phyloP scores from a whole-genome alignment of 2,329 filamentous ascomycete species.

The Sclerotinia sclerotiorum region DNA sequence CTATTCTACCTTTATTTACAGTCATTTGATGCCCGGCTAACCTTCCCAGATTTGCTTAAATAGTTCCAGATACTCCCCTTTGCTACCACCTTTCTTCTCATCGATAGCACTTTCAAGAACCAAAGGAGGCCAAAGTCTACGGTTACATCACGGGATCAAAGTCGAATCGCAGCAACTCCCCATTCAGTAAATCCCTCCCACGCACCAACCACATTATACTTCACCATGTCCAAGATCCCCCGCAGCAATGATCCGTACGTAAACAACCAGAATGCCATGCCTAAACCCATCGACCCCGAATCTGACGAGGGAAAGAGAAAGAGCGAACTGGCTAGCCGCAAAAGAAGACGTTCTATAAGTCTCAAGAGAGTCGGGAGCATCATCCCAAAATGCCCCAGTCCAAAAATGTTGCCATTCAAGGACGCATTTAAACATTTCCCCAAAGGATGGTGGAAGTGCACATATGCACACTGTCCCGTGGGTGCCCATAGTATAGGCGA shows the following conservation, averaged over 20 bases:
- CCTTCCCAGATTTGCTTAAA: background rate
- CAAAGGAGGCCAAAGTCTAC: background rate
- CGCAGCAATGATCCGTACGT: background rate
- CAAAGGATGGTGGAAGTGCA: background rate
- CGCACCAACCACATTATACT: no score
- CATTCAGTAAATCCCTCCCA: no score
- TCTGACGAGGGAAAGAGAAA: background rate
- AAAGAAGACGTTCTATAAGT: background rate
- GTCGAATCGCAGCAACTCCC: no score
- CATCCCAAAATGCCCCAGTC: background rate
- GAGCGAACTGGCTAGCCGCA: background rate
- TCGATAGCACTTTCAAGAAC: background rate
- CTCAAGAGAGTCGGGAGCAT: background rate
- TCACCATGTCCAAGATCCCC: background rate
- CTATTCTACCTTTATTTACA: background rate
- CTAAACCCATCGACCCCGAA: background rate
- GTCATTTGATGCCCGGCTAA: background rate
- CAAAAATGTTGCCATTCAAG: background rate
- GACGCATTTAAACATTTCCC: background rate
- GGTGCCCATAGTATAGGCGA: background rate
- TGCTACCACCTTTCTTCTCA: background rate
- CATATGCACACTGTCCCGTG: background rate
- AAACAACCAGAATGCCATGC: background rate
- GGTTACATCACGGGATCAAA: no score
- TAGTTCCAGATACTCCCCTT: background rate